Evolutionary conservation across 2,329 filamentous ascomycete species (phyloP), one percentile per base, ranked within the genome.

Genomic region (Epichloe gansuensis): DNA sequence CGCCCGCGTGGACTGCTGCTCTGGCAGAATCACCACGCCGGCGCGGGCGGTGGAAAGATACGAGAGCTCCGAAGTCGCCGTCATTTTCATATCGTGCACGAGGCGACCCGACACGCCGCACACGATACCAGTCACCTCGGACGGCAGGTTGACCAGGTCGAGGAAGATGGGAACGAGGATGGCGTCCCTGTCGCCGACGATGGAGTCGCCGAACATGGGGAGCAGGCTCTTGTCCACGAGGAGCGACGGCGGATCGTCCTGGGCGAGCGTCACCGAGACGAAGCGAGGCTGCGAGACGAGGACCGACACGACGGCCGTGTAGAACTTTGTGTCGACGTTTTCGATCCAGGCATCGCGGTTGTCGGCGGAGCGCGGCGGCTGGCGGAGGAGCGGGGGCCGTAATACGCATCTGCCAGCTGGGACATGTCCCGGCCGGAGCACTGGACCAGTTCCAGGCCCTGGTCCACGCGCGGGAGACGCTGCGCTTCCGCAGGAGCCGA

Each of bases 121-220:
- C 3, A 98, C 89, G 54, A 98, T 96, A 23, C 91, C 91, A 0
- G 91, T 95, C 7, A 89, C 90, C 66, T 95, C 89, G 43, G 91
- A 77, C 0, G 91, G 88, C 42, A 97, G 72, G 43, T 81, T 82
- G 21, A 81, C 82, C 28, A 98, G 76, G 61, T 97, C 89, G 3
- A 98, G 77, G 54, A 90, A 91, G 60, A 98, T 93, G 1, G 93
- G 90, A 2, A 94, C 81, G 37, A 91, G 75, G 54, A 81, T 81
- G 58, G 83, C 83, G 51, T 82, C 82, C 46, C 80, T 87, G 55
- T 84, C 76, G 12, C 88, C 90, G 0, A 95, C 80, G 2, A 97
- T 72, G 0, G 88, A 80, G 60, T 86, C 84, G 21, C 83, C 81
- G 60, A 86, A 86, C 17, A 86, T 71, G 12, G 70, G 69, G 5